Evolutionary conservation across 768 basidiomycete genomes (phyloP).

Genomic region (Suillus alpinus): DNA sequence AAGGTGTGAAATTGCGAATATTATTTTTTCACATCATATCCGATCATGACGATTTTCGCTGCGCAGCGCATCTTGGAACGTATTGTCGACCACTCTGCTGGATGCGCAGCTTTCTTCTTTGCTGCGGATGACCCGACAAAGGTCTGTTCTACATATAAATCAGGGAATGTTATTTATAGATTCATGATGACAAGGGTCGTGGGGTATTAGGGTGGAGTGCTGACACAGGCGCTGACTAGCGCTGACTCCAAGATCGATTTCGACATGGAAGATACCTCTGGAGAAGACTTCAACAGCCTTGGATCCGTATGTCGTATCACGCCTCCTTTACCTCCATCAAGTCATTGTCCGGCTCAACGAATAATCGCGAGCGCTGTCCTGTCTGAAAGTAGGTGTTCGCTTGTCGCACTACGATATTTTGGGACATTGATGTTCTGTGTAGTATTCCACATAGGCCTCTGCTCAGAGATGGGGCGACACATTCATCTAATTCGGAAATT

Average conservation of each 20-base stretch:
- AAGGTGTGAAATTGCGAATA: background rate
- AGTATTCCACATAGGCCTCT: too few relatives aligned
- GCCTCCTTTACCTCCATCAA: background rate
- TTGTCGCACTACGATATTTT: too few relatives aligned
- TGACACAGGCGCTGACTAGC: too few relatives aligned
- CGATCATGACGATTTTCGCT: background rate
- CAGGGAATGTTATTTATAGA: background rate
- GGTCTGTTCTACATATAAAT: background rate
- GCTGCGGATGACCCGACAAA: background rate
- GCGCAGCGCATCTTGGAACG: too few relatives aligned
- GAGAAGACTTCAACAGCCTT: too few relatives aligned
- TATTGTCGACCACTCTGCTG: background rate
- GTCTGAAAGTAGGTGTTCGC: background rate
- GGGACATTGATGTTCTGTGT: too few relatives aligned
- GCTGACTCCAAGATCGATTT: too few relatives aligned
- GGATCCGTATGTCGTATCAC: background rate
- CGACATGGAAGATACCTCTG: too few relatives aligned
- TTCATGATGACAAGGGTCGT: background rate
- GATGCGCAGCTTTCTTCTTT: background rate
- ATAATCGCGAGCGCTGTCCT: background rate
- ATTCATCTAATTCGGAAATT: background rate
- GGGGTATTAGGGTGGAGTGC: background rate
- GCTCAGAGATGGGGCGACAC: too few relatives aligned
- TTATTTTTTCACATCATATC: background rate
- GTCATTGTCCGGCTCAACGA: background rate